phyloP scores from a whole-genome alignment of 139 green algal genomes.

The Edaphochlamys debaryana region DNA sequence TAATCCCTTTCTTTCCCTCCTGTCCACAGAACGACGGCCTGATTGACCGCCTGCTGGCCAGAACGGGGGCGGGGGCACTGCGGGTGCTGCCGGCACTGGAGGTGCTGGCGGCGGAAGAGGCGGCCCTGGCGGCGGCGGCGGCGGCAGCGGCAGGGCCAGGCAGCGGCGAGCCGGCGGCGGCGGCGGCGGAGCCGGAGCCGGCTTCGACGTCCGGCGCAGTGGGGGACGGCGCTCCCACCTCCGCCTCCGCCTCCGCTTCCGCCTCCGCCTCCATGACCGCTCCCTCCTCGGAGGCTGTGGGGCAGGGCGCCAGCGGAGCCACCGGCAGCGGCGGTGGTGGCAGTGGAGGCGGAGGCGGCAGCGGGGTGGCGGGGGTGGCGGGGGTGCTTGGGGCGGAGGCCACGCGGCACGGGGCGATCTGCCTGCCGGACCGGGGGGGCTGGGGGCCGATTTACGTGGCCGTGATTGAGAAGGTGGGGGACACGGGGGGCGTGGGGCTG shows the following conservation, averaged over 20 bases:
- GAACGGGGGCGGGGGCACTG: neutral
- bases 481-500: neutral
- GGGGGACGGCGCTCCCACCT: neutral
- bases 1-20: too few relatives aligned
- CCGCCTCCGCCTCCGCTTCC: too few relatives aligned
- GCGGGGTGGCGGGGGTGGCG: too few relatives aligned
- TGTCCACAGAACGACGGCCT: conserved; percentile 77
- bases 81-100: conserved; percentile 16
- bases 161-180: neutral
- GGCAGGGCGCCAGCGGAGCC: too few relatives aligned
- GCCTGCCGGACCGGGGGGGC: conserved; percentile 57
- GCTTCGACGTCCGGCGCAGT: too few relatives aligned
- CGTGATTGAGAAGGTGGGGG: conserved; percentile 62
- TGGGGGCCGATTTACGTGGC: conserved; percentile 65
- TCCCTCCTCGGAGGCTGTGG: too few relatives aligned
- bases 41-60: conserved; percentile 52
- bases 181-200: too few relatives aligned
- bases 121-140: neutral
- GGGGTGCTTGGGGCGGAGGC: conserved; percentile 37
- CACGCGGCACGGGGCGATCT: conserved; percentile 59
- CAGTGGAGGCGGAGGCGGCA: neutral
- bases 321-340: too few relatives aligned
- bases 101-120: neutral
- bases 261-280: too few relatives aligned
- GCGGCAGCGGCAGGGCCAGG: neutral